Conservation (phyloP, 2,329 filamentous ascomycete genomes). For the Penicillium sp. region DNA sequence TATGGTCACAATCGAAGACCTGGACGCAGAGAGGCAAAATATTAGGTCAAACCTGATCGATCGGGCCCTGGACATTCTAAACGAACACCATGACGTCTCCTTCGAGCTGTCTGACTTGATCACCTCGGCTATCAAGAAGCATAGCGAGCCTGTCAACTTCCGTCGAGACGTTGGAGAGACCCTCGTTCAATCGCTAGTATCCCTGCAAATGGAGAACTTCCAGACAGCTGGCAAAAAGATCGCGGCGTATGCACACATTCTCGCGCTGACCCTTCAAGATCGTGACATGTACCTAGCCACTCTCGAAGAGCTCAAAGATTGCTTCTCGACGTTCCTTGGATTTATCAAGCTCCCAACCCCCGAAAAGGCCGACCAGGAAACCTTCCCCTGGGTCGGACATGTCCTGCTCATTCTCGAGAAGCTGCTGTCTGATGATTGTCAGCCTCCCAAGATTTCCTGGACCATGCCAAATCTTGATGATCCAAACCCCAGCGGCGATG, state of each 20-base stretch:
- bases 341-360: slow-evolving; percentile 68
- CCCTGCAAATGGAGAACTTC: slow-evolving; percentile 58
- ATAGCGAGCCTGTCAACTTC: slow-evolving; percentile 55
- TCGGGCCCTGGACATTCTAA: slow-evolving; percentile 83
- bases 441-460: slow-evolving; percentile 74
- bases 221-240: slow-evolving; percentile 65
- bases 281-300: slow-evolving; percentile 75
- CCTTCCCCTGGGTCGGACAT: slow-evolving; percentile 90
- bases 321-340: slow-evolving; percentile 69
- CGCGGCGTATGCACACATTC: slow-evolving; percentile 85
- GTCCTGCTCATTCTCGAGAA: slow-evolving; percentile 87
- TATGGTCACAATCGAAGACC: slow-evolving; percentile 65
- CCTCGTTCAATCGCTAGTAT: slow-evolving; percentile 77
- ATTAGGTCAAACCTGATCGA: slow-evolving; percentile 79
- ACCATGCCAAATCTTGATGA: slow-evolving; percentile 52
- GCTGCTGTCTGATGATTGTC: slow-evolving; percentile 82
- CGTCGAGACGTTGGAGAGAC: slow-evolving; percentile 77
- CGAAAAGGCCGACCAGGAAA: slow-evolving; percentile 67
- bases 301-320: slow-evolving; percentile 70
- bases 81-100: slow-evolving; percentile 80
- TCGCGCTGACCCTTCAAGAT: slow-evolving; percentile 84
- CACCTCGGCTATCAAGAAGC: slow-evolving; percentile 64
- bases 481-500: slow-evolving; percentile 48
- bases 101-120: slow-evolving; percentile 91
- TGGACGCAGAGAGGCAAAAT: slow-evolving; percentile 71